phyloP scores from a whole-genome alignment of 495 filamentous ascomycete genomes.

The Hyaloscypha finlandica region DNA sequence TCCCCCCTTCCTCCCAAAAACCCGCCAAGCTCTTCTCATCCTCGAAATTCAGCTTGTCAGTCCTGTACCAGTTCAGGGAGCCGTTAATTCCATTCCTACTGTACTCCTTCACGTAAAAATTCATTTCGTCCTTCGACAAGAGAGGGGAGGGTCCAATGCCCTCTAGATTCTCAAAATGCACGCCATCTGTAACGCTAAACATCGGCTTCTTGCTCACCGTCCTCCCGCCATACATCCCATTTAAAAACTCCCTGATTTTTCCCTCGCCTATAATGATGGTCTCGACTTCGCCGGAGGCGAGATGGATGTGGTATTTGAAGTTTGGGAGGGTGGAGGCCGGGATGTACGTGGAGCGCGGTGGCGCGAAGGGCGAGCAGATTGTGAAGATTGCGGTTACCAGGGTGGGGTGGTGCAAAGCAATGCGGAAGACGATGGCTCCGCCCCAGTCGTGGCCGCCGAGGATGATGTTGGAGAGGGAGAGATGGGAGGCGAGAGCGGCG shows the following conservation, averaged over 20 bases:
- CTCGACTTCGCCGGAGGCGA: conserved; percentile 68
- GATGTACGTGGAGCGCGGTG: conserved; percentile 39
- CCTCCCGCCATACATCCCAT: conserved; percentile 65
- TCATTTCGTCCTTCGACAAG: conserved; percentile 67
- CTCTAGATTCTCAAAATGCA: conserved; percentile 50
- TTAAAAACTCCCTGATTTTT: conserved; percentile 67
- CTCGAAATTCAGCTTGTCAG: conserved; percentile 66
- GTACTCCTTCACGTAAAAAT: conserved; percentile 75
- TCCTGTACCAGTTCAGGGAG: conserved; percentile 86
- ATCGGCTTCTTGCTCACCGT: conserved; percentile 52
- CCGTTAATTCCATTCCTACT: conserved; percentile 71
- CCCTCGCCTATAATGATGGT: conserved; percentile 52
- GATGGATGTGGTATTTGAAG: conserved; percentile 81
- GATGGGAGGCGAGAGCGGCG: conserved; percentile 58
- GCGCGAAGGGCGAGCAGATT: conserved; percentile 73
- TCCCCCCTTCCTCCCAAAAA: conserved; percentile 33
- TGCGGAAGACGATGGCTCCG: conserved; percentile 52
- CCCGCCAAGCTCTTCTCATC: conserved; percentile 62
- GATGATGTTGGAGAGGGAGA: conserved; percentile 62
- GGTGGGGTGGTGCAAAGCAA: conserved; percentile 70
- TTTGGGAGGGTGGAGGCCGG: conserved; percentile 61
- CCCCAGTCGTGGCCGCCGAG: conserved; percentile 91
- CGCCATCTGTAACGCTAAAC: conserved; percentile 58
- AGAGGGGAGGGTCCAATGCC: conserved; percentile 51
- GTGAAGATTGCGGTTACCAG: conserved; percentile 72